Evolutionary conservation across 139 green algal species (phyloP), one percentile per base, ranked within the genome.

Genomic region (Tetradesmus lagerheimii): DNA sequence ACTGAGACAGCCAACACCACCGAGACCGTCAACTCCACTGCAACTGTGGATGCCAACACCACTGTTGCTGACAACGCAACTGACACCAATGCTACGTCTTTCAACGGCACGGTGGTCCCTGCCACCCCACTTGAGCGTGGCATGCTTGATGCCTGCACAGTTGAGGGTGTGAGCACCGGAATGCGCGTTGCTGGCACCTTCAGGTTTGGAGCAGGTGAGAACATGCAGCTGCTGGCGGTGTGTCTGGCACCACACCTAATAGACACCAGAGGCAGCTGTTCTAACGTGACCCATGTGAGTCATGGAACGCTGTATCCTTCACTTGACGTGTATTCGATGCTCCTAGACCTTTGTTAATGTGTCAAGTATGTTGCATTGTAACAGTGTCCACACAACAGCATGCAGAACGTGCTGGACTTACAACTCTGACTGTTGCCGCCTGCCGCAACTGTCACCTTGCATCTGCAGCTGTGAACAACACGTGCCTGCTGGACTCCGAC

Each of bases 81-180:
- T 23, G 4, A 23, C 27, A 66, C 41, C 29, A 23, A 38, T 41
- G 31, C 15, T 12, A 74, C 12, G 14, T 4, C 29, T 45, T 2
- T 15, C 47, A 31, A 47, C 80, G 38, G 6, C n/a, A 45, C 35
- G 6, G 16, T n/a, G 4, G 11, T 45, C 80, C n/a, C 31, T 78
- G 80, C 27, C 0, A 43, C 16, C 4, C 18, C 31, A 75, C 41
- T 23, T 64, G 38, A 76, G n/a, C 64, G 29, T n/a, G 80, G 80
- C 45, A 41, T 20, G 31, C 39, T 74, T 41, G 45, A 86, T 41
- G 62, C 80, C 45, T 86, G 80, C 47, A 86, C 80, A 14, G 62
- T 86, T 27, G 80, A 86, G 47, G 80, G 80, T 45, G 80, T 86
- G 25, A 74, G 43, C 23, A n/a, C n/a, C 1, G 80, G 80, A 20